These are phyloP conservation scores for Colletotrichum horii DNA, from an alignment of 2,329 filamentous ascomycete species.

Conservation along the genomic window DNA sequence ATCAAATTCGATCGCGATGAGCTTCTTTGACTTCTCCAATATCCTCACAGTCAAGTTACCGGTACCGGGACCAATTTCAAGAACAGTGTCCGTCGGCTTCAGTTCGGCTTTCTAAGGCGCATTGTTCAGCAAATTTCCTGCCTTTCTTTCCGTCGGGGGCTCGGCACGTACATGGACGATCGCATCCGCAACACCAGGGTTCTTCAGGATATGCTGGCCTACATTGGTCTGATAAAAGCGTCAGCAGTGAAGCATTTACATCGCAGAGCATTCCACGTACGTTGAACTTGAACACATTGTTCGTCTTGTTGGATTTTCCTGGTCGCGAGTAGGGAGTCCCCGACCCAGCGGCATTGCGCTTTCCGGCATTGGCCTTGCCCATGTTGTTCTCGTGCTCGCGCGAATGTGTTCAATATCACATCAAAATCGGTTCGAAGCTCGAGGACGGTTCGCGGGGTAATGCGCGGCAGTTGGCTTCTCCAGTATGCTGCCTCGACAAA, in stretches of 20 bases:
- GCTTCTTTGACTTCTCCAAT: conserved; percentile 82
- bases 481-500: neutral
- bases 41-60: conserved; percentile 91
- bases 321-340: conserved; percentile 17
- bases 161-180: conserved; percentile 47
- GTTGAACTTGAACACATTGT: conserved; percentile 98
- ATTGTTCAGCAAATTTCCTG: neutral
- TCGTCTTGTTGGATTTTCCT: conserved; percentile 37
- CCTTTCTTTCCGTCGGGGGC: neutral
- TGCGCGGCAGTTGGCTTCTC: neutral
- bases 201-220: conserved; percentile 83
- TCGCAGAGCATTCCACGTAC: conserved; percentile 62
- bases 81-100: conserved; percentile 87
- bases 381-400: conserved; percentile 35
- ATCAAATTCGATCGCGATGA: conserved; percentile 89
- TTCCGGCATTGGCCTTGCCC: conserved; percentile 58
- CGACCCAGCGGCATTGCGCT: conserved; percentile 53
- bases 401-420: neutral
- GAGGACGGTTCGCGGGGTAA: neutral
- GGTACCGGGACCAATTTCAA: conserved; percentile 91
- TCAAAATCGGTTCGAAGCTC: neutral
- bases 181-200: conserved; percentile 81
- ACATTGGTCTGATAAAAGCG: conserved; percentile 6
- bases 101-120: conserved; percentile 79
- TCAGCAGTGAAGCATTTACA: conserved; percentile 16